These are phyloP conservation scores for Salix viminalis DNA, from an alignment of 345 rosid species.

Conservation along the genomic window DNA sequence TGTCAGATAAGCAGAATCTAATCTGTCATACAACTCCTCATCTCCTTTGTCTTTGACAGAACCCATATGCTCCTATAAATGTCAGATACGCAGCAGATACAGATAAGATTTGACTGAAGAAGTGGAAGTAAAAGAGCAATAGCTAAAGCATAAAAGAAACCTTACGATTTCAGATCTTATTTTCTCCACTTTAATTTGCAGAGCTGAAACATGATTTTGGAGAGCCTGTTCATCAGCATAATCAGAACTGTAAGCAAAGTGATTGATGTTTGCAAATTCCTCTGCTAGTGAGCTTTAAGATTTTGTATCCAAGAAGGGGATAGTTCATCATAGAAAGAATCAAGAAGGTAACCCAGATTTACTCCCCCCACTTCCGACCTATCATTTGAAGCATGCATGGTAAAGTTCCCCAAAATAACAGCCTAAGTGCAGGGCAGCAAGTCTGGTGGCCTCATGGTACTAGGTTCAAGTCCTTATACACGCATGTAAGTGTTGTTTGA, in stretches of 20 bases:
- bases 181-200: slow-evolving; percentile 57
- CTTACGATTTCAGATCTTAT: slow-evolving; percentile 81
- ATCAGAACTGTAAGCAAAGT: slow-evolving; percentile 11
- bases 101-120: not conserved
- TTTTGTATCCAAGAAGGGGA: not conserved
- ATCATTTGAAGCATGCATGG: too few species aligned
- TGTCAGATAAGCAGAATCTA: slow-evolving; percentile 60
- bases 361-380: not conserved
- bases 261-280: slow-evolving; percentile 4
- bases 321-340: not conserved
- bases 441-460: too few species aligned
- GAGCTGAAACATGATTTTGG: slow-evolving; percentile 45
- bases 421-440: not conserved
- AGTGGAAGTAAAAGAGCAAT: not conserved
- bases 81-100: slow-evolving; percentile 3
- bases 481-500: too few species aligned
- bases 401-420: not conserved
- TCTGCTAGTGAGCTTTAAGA: not conserved
- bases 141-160: slow-evolving; percentile 10
- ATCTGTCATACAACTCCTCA: slow-evolving; percentile 49
- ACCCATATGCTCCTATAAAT: slow-evolving; percentile 62
- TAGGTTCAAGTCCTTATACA: too few species aligned
- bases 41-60: slow-evolving; percentile 50
- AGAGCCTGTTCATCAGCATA: slow-evolving; percentile 58
- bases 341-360: not conserved